Conservation (phyloP, 2,329 filamentous ascomycete species). For the Albifimbria verrucaria region DNA sequence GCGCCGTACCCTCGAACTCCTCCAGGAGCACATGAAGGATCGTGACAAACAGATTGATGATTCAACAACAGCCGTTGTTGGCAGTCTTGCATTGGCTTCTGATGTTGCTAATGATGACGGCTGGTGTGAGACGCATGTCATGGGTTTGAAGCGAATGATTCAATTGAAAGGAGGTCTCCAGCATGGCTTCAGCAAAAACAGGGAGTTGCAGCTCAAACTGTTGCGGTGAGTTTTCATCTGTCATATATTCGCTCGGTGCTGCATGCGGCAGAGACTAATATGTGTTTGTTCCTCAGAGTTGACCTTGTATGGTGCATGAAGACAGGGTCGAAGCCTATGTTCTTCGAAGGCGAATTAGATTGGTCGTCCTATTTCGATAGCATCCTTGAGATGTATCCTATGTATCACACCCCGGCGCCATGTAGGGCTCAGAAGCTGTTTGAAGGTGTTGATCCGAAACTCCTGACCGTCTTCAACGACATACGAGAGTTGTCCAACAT, state of each 20-base stretch:
- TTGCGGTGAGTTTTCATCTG: slow-evolving; percentile 17
- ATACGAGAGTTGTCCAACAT: slow-evolving; percentile 24
- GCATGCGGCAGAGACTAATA: background rate
- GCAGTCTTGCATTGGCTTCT: slow-evolving; percentile 17
- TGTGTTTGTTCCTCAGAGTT: slow-evolving; percentile 17
- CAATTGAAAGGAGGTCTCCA: slow-evolving; percentile 21
- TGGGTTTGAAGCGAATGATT: slow-evolving; percentile 20
- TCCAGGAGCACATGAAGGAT: slow-evolving; percentile 15
- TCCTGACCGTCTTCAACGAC: slow-evolving; percentile 23
- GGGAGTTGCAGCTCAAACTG: slow-evolving; percentile 23
- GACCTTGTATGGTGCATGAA: slow-evolving; percentile 24
- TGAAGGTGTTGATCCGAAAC: slow-evolving; percentile 15
- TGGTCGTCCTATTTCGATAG: slow-evolving; percentile 15
- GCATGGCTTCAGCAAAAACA: slow-evolving; percentile 17
- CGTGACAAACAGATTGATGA: slow-evolving; percentile 12
- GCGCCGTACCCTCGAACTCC: slow-evolving; percentile 11
- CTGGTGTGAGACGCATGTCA: slow-evolving; percentile 17
- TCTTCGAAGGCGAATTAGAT: slow-evolving; percentile 13
- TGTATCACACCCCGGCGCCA: background rate
- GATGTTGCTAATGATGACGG: slow-evolving; percentile 14
- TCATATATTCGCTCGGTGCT: background rate
- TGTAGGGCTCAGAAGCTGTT: slow-evolving; percentile 8
- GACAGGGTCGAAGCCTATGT: slow-evolving; percentile 18
- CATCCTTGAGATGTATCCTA: background rate
- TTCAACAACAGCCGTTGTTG: slow-evolving; percentile 14